Evolutionary conservation across 768 basidiomycete species (phyloP).

Genomic region (Albatrellus ellisii): DNA sequence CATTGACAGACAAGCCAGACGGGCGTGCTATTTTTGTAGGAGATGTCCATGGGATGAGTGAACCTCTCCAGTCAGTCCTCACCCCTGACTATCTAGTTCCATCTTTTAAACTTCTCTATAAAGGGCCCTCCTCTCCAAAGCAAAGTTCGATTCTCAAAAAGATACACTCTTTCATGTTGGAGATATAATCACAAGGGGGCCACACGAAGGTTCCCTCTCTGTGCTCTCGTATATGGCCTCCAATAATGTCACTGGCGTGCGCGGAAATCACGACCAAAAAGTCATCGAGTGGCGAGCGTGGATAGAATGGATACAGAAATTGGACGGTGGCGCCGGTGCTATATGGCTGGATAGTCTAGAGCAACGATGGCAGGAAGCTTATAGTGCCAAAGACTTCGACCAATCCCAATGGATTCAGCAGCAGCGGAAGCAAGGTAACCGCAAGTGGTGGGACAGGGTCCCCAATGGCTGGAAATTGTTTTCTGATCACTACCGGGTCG

Average conservation of each 20-base stretch:
- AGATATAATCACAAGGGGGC: constrained; percentile 67
- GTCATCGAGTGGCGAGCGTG: constrained; percentile 84
- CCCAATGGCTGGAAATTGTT: constrained; percentile 57
- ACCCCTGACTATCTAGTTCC: neutral
- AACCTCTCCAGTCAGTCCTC: constrained; percentile 45
- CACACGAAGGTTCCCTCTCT: constrained; percentile 42
- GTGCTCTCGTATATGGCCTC: constrained; percentile 52
- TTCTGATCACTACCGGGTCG: constrained; percentile 66
- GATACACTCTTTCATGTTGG: constrained; percentile 78
- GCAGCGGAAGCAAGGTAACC: constrained; percentile 15
- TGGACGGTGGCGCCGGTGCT: constrained; percentile 26
- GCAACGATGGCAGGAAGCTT: constrained; percentile 24
- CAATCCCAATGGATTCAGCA: constrained; percentile 26
- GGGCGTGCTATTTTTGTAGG: constrained; percentile 67
- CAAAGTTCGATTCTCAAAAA: constrained; percentile 42
- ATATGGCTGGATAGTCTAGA: constrained; percentile 45
- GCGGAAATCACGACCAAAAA: constrained; percentile 91
- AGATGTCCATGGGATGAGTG: constrained; percentile 78
- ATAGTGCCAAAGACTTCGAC: constrained; percentile 21
- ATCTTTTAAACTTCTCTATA: constrained; percentile 2
- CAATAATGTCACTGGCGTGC: constrained; percentile 61
- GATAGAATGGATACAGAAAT: constrained; percentile 60
- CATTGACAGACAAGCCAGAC: constrained; percentile 30
- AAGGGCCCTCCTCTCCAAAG: constrained; percentile 48
- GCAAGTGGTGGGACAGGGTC: constrained; percentile 21